Conservation (phyloP, 2,329 filamentous ascomycete species). For the Phyllosticta paracitricarpa region DNA sequence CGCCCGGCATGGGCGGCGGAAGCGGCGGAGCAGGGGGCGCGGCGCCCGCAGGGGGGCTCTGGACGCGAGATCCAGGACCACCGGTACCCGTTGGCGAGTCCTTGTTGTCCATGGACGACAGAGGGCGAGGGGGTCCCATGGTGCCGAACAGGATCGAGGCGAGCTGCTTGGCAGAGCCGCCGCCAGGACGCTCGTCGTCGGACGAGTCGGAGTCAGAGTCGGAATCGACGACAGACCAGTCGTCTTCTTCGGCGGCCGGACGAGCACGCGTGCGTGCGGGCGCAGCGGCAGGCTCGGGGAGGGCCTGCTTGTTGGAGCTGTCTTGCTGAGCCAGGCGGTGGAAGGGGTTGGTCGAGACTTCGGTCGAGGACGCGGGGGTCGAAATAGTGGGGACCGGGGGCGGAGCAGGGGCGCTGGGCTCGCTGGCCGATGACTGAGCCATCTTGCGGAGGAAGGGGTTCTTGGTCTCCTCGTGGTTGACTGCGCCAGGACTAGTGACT, state of each 20-base stretch:
- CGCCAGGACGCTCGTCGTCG: conserved; percentile 69
- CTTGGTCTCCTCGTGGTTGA: conserved; percentile 65
- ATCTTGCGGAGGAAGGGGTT: conserved; percentile 94
- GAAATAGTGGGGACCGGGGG: conserved; percentile 36
- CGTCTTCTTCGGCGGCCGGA: conserved; percentile 50
- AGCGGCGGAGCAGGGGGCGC: conserved; percentile 39
- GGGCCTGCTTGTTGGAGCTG: conserved; percentile 33
- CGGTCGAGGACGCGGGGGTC: conserved; percentile 35
- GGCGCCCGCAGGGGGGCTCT: conserved; percentile 36
- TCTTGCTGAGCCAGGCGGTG: conserved; percentile 69
- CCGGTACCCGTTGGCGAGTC: conserved; percentile 33
- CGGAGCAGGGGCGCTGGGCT: conserved; percentile 41
- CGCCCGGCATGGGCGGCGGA: conserved; percentile 20
- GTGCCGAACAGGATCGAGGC: conserved; percentile 94
- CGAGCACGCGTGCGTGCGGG: conserved; percentile 42
- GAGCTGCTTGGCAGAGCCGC: conserved; percentile 78
- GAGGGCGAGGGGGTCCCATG: conserved; percentile 84
- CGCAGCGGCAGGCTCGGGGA: conserved; percentile 40
- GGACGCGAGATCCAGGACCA: conserved; percentile 26
- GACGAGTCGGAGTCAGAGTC: conserved; percentile 59
- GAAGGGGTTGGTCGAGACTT: conserved; percentile 89
- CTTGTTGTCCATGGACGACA: conserved; percentile 73
- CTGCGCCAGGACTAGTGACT: conserved; percentile 39
- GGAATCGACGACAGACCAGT: conserved; percentile 74
- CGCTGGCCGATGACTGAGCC: conserved; percentile 52